phyloP scores from a whole-genome alignment of 805 yeast genomes.

The Zygoascus flipseniorum region DNA sequence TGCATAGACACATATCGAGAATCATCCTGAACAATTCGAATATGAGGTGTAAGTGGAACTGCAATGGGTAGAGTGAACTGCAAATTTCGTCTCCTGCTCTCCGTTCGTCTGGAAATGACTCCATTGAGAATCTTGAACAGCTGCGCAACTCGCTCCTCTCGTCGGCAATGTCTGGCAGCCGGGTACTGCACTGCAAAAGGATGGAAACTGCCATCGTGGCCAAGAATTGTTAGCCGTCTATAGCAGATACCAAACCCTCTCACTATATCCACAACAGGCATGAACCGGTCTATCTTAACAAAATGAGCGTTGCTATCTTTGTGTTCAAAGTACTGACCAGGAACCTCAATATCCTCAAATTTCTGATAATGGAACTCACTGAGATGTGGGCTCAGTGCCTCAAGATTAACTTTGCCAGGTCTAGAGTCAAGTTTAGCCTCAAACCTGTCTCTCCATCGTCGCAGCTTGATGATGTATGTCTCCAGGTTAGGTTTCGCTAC shows the following conservation, averaged over 20 bases:
- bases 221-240: conserved; percentile 80
- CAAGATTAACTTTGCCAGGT: conserved; percentile 70
- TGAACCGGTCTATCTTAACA: conserved; percentile 83
- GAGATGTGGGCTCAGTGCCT: conserved; percentile 86
- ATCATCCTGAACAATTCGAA: conserved; percentile 82
- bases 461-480: conserved; percentile 69
- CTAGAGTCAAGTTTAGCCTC: conserved; percentile 88
- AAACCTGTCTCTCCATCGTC: conserved; percentile 87
- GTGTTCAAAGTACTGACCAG: conserved; percentile 89
- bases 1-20: conserved; percentile 67
- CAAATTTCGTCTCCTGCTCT: conserved; percentile 77
- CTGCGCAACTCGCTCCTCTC: conserved; percentile 93
- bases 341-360: conserved; percentile 94
- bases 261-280: conserved; percentile 80
- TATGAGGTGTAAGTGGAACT: conserved; percentile 89
- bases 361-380: conserved; percentile 97
- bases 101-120: conserved; percentile 69
- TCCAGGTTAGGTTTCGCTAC: conserved; percentile 81
- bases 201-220: conserved; percentile 87
- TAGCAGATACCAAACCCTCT: conserved; percentile 88
- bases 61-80: conserved; percentile 85
- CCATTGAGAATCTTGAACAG: conserved; percentile 83
- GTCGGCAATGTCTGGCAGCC: conserved; percentile 92
- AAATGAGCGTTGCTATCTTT: conserved; percentile 87
- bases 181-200: conserved; percentile 96